Base-by-base conservation (phyloP, 2,329 filamentous ascomycete species). In the Fusarium luffae region DNA sequence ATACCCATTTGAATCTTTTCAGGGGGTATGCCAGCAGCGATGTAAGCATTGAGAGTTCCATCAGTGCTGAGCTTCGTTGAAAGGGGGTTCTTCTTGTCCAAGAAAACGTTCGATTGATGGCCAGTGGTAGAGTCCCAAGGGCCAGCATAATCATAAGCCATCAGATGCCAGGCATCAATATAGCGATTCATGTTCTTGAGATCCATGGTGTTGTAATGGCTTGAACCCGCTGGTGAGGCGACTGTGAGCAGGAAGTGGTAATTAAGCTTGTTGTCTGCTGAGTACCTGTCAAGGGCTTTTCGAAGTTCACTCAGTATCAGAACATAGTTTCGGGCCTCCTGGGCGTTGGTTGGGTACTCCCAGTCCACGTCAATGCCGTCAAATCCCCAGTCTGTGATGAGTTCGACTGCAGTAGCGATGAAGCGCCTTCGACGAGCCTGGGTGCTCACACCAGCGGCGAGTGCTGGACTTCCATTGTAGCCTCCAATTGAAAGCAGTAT, bases 1-100 rank as follows among this genome's bases (percentile, higher is more conserved):
- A 95, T 86, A 2, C 93, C 93, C 32, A 96, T 79, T 9, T 92
- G 85, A 52, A 97, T 88, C 79, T 94, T 95, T 51, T 80, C 76
- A 0, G 88, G 69, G 0, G 84, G 72, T 11, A 96, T 84, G 11
- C 89, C 89, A 14, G 84, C 81, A 5, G 81, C 75, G 13, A 88
- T 79, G 59, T 80, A 80, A 43, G 75, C 87, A 11, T 82, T 77
- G 27, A 97, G 81, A 5, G 92, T 92, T 37, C 83, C 80, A 51
- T 91, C 83, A 4, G 90, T 91, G 81, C 85, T 90, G 81, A 90
- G 92, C 11, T 91, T 91, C 3, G 92, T 95, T 28, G 84, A 83
- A 3, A 75, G 68, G 0, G 86, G 84, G 72, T 87, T 86, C 18
- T 78, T 72, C 9, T 75, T 75, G 40, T 87, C 88, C 7, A 81